phyloP scores from a whole-genome alignment of 1,139 yeast genomes.

The Candida sojae region DNA sequence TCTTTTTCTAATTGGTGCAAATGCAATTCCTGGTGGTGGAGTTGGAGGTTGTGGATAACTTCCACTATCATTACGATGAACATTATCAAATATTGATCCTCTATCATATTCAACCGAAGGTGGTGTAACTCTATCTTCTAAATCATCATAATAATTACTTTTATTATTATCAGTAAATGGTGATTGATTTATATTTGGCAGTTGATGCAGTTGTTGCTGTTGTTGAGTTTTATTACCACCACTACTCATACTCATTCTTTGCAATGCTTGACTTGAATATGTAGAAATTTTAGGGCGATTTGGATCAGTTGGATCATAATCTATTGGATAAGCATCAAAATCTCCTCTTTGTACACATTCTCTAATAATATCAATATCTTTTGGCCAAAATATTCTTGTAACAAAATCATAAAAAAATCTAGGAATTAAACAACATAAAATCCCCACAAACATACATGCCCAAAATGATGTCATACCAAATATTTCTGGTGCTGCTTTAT shows the following conservation, averaged over 20 bases:
- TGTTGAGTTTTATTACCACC: not conserved
- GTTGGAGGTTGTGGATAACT: slow-evolving; percentile 11
- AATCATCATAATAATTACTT: not conserved
- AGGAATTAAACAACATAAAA: slow-evolving; percentile 73
- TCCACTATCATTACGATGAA: not conserved
- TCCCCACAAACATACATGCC: slow-evolving; percentile 78
- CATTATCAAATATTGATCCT: slow-evolving; percentile 6
- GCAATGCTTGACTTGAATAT: slow-evolving; percentile 24
- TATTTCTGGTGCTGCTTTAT: slow-evolving; percentile 70
- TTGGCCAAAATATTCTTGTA: slow-evolving; percentile 66
- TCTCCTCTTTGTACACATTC: slow-evolving; percentile 70
- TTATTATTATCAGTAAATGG: slow-evolving; percentile 1
- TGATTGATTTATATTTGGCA: not conserved
- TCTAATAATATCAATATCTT: slow-evolving; percentile 82
- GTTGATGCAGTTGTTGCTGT: not conserved
- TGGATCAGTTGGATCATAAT: slow-evolving; percentile 68
- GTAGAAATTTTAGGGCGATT: slow-evolving; percentile 39
- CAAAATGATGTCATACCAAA: slow-evolving; percentile 77
- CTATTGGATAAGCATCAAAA: slow-evolving; percentile 55
- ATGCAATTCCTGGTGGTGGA: slow-evolving; percentile 15
- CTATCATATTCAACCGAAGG: slow-evolving; percentile 3
- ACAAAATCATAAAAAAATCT: slow-evolving; percentile 67
- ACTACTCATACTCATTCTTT: slow-evolving; percentile 20
- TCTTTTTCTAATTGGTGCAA: slow-evolving; percentile 10
- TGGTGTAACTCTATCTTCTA: not conserved